Evolutionary conservation across 768 basidiomycete genomes (phyloP).

Genomic region (Psilocybe cubensis): DNA sequence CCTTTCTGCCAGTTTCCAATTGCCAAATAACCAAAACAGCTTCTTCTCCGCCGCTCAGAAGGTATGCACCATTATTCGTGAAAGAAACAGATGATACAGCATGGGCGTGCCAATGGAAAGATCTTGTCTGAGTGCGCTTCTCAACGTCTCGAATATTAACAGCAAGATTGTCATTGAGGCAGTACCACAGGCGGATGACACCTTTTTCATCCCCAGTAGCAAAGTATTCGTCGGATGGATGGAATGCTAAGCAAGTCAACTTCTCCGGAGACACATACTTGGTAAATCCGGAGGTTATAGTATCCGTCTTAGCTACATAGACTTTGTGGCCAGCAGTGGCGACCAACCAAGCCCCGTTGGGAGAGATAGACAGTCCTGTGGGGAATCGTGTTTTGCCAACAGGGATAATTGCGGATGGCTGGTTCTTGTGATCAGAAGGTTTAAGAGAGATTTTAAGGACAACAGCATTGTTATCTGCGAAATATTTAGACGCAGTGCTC

Average conservation of each 20-base stretch:
- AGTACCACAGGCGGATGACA: constrained; percentile 90
- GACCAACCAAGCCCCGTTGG: constrained; percentile 79
- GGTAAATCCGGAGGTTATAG: constrained; percentile 67
- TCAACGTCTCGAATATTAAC: constrained; percentile 63
- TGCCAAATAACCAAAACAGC: constrained; percentile 98
- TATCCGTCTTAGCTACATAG: constrained; percentile 68
- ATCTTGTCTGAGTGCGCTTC: constrained; percentile 82
- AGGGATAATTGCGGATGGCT: constrained; percentile 51
- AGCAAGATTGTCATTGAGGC: constrained; percentile 65
- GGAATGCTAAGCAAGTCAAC: constrained; percentile 84
- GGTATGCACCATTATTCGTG: constrained; percentile 88
- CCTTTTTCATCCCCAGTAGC: constrained; percentile 93
- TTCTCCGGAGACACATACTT: constrained; percentile 83
- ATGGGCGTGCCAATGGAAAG: constrained; percentile 97
- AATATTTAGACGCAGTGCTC: constrained; percentile 11
- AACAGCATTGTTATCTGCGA: constrained; percentile 54
- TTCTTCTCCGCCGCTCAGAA: constrained; percentile 95
- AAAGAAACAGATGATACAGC: constrained; percentile 87
- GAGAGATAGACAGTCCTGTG: constrained; percentile 70
- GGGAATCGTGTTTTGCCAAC: constrained; percentile 73
- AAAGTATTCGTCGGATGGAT: constrained; percentile 91
- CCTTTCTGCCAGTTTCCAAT: constrained; percentile 82
- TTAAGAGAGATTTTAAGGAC: constrained; percentile 70
- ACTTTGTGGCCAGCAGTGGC: constrained; percentile 75
- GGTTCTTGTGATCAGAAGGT: constrained; percentile 43